Conservation (phyloP, 805 yeast species). For the Starmerella etchellsii region DNA sequence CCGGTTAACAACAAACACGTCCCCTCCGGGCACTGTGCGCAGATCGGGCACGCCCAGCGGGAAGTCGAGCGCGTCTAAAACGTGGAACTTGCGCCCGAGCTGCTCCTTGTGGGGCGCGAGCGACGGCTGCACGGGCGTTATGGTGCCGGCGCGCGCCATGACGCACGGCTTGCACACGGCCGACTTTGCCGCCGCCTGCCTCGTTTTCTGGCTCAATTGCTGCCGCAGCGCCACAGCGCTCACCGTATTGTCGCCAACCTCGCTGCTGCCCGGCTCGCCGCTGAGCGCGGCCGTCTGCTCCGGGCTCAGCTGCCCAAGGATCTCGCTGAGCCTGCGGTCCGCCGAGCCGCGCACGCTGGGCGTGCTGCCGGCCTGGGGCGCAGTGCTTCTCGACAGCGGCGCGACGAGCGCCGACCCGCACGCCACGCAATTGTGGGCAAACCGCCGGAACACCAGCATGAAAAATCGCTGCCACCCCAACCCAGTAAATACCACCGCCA, state of each 20-base stretch:
- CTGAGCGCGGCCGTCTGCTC: neutral
- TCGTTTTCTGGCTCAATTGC: neutral
- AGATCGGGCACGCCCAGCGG: constrained; percentile 32
- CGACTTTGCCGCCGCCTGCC: constrained; percentile 4
- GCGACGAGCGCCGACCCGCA: neutral
- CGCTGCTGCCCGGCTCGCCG: no score
- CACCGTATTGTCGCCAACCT: neutral
- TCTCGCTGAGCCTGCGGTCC: neutral
- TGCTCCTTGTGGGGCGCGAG: constrained; percentile 18
- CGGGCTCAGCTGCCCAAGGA: neutral
- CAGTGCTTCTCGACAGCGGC: neutral
- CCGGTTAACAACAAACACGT: constrained; percentile 30
- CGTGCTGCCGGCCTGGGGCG: neutral
- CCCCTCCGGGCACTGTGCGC: constrained; percentile 1
- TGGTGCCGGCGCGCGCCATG: constrained; percentile 10
- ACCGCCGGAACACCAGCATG: neutral
- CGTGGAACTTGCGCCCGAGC: constrained; percentile 42
- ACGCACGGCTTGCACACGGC: constrained; percentile 22
- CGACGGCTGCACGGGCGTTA: constrained; percentile 2
- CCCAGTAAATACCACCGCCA: no score
- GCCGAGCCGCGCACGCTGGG: neutral
- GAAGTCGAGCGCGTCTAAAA: constrained; percentile 56
- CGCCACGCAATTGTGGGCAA: constrained; percentile 1
- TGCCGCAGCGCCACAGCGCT: neutral
- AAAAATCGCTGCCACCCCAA: no score